Conservation (phyloP, 2,329 filamentous ascomycete species). For the Nigrospora sphaerica region DNA sequence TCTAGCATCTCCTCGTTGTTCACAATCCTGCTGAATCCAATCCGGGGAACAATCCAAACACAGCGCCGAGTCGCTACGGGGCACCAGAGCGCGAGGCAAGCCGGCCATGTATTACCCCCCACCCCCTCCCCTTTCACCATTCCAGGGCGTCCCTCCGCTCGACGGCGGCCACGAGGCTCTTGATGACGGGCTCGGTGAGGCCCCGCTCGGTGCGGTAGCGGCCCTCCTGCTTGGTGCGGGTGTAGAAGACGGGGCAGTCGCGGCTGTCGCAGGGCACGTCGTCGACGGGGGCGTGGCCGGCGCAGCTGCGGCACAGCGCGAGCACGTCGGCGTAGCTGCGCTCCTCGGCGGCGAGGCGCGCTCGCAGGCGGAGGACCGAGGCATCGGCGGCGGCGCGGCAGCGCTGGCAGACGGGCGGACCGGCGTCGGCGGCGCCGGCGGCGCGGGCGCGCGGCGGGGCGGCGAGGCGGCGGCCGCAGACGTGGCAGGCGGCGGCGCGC, state of each 20-base stretch:
- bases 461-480: slow-evolving; percentile 48
- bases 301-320: slow-evolving; percentile 72
- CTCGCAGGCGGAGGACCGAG: slow-evolving; percentile 58
- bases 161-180: slow-evolving; percentile 21
- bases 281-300: slow-evolving; percentile 64
- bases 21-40: no score
- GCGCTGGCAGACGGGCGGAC: slow-evolving; percentile 42
- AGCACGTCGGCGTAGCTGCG: slow-evolving; percentile 56
- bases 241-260: slow-evolving; percentile 91
- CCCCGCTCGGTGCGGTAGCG: slow-evolving; percentile 33
- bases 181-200: slow-evolving; percentile 25
- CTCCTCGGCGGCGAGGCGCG: slow-evolving; percentile 56
- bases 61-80: no score
- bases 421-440: slow-evolving; percentile 8
- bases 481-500: slow-evolving; percentile 69
- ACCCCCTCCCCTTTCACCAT: slow-evolving; percentile 19
- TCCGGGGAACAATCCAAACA: no score
- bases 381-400: slow-evolving; percentile 50
- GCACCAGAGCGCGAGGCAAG: no score
- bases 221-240: slow-evolving; percentile 55
- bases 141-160: slow-evolving; percentile 17
- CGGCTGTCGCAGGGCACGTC: slow-evolving; percentile 81
- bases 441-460: slow-evolving; percentile 11
- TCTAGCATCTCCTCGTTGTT: no score
- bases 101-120: no score